Evolutionary conservation across 108 stramenopile species (phyloP).

Genomic region (Skeletonema menzelii): DNA sequence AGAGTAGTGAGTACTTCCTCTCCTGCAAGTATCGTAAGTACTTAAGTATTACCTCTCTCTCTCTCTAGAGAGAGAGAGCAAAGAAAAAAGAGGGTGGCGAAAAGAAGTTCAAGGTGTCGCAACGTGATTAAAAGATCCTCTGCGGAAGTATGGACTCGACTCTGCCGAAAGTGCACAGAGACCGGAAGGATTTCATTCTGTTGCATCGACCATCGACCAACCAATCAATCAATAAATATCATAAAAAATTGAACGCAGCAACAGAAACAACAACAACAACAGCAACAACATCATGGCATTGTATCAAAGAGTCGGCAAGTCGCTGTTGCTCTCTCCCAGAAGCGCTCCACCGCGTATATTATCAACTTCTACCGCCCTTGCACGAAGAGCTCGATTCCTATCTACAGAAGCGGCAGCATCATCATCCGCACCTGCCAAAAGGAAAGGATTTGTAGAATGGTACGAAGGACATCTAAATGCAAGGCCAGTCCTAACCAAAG

Average conservation of each 20-base stretch:
- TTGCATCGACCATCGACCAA: background rate
- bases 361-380: background rate
- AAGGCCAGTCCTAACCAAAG: constrained; percentile 68
- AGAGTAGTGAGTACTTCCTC: too few species aligned
- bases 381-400: background rate
- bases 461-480: constrained; percentile 66
- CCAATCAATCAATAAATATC: background rate
- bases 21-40: too few species aligned
- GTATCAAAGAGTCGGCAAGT: background rate
- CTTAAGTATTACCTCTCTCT: too few species aligned
- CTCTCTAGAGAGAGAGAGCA: too few species aligned
- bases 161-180: too few species aligned
- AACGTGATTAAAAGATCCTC: too few species aligned
- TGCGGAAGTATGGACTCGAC: too few species aligned
- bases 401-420: background rate
- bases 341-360: background rate
- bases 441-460: constrained; percentile 57
- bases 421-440: background rate
- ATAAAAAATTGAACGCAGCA: background rate
- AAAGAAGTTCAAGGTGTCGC: too few species aligned
- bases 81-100: too few species aligned
- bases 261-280: background rate
- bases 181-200: too few species aligned
- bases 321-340: background rate
- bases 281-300: background rate